Conservation (phyloP, 805 yeast species). For the Helenozyma rhizophorensis region DNA sequence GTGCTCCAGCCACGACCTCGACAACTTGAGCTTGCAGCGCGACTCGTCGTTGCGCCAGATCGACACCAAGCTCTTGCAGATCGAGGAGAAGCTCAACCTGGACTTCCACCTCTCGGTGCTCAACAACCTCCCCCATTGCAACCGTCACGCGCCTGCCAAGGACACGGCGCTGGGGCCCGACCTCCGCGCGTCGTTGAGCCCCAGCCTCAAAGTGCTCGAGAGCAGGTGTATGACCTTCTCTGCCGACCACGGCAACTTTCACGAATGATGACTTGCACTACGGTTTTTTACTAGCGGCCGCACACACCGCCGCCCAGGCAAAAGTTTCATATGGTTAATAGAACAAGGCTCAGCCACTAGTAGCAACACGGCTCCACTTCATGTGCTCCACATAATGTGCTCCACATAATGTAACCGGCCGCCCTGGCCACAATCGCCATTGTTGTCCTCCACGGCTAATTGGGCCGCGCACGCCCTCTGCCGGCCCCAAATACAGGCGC, state of each 20-base stretch:
- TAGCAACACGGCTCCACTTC: too few species aligned
- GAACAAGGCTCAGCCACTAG: too few species aligned
- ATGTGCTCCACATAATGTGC: too few species aligned
- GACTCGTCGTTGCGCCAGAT: conserved; percentile 34
- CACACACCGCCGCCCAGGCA: too few species aligned
- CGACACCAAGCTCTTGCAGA: conserved; percentile 33
- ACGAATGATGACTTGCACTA: conserved; percentile 1
- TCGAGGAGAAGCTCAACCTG: conserved; percentile 32
- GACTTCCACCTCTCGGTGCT: conserved; percentile 25
- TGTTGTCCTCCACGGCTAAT: too few species aligned
- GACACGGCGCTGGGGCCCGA: conserved; percentile 2
- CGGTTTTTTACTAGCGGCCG: not conserved
- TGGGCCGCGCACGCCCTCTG: too few species aligned
- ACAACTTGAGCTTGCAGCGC: conserved; percentile 31
- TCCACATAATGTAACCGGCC: too few species aligned
- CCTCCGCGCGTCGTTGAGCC: conserved; percentile 16
- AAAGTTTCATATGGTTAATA: conserved; percentile 7
- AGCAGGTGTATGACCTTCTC: conserved; percentile 26
- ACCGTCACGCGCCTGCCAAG: conserved; percentile 1
- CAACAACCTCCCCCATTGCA: conserved; percentile 12
- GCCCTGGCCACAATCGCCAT: too few species aligned
- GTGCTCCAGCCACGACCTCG: conserved; percentile 40
- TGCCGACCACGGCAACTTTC: conserved; percentile 7
- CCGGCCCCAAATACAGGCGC: too few species aligned
- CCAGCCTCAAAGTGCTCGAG: conserved; percentile 32